Percentiles rank a stretch among this genome's conserved stretches.
Evolutionary conservation across 2,329 filamentous ascomycete species (phyloP).

Genomic region (Apiospora rasikravindrae): DNA sequence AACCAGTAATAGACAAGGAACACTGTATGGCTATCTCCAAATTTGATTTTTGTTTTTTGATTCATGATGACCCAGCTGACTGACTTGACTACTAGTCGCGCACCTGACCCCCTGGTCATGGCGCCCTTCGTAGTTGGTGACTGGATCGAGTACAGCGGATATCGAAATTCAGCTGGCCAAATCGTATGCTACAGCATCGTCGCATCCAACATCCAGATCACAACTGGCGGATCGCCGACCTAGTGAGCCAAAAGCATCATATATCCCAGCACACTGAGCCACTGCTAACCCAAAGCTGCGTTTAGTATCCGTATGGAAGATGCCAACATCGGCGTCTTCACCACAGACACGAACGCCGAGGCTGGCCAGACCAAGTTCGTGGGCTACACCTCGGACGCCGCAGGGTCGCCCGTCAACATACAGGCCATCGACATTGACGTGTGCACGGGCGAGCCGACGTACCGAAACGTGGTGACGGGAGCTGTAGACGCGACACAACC

Average conservation of each 20-base stretch:
- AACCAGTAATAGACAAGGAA: conserved; percentile 25
- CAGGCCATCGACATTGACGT: conserved; percentile 47
- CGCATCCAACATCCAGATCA: conserved; percentile 44
- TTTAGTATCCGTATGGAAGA: conserved; percentile 49
- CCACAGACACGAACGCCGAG: conserved; percentile 40
- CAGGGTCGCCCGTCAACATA: conserved; percentile 40
- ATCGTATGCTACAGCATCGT: conserved; percentile 44
- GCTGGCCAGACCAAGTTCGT: conserved; percentile 37
- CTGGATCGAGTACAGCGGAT: conserved; percentile 46
- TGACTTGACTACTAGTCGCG: conserved; percentile 31
- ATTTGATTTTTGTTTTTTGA: neutral
- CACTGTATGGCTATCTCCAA: conserved; percentile 23
- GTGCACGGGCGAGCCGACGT: conserved; percentile 45
- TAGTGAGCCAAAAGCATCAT: neutral
- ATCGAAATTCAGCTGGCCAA: conserved; percentile 36
- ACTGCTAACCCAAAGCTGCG: conserved; percentile 33
- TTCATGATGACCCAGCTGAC: neutral
- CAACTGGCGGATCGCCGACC: conserved; percentile 29
- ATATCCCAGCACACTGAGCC: neutral
- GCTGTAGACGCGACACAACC: conserved; percentile 34
- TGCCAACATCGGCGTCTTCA: conserved; percentile 45
- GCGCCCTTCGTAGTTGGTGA: conserved; percentile 47
- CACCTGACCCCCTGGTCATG: conserved; percentile 44
- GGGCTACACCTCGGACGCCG: conserved; percentile 38
- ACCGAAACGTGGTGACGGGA: conserved; percentile 41